A percentile compares a stretch with the other conserved stretches of the same genome.
These are phyloP conservation scores for Chernovozyma sophiae-reginae DNA, from an alignment of 1,139 yeast species.

Conservation along the genomic window DNA sequence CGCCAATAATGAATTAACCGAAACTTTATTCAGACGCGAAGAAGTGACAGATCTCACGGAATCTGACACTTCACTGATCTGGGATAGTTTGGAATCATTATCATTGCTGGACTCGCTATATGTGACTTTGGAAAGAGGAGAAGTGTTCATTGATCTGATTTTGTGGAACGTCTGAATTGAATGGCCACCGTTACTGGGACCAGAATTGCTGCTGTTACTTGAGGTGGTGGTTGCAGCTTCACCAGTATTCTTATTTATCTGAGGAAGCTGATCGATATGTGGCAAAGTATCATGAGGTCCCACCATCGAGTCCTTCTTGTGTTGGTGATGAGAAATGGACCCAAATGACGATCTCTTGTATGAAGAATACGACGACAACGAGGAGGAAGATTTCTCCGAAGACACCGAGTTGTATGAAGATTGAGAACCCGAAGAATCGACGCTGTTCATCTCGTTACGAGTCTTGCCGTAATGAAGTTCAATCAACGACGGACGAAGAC, in stretches of 20 bases:
- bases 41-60: neutral
- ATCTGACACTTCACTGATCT: neutral
- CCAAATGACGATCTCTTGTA: conserved; percentile 24
- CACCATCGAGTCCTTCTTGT: conserved; percentile 19
- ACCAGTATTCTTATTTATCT: neutral
- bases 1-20: conserved; percentile 24
- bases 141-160: conserved; percentile 1
- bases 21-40: conserved; percentile 18
- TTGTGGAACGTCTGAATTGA: neutral
- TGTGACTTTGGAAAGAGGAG: conserved; percentile 2
- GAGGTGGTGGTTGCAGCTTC: neutral
- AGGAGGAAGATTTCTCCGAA: conserved; percentile 23
- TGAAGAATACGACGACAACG: conserved; percentile 30
- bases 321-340: conserved; percentile 13
- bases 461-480: conserved; percentile 29
- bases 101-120: neutral
- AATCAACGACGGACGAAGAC: conserved; percentile 40
- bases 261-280: conserved; percentile 1
- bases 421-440: conserved; percentile 23
- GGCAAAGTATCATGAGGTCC: conserved; percentile 23
- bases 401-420: conserved; percentile 30
- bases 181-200: neutral
- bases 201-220: neutral
- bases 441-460: neutral
- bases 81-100: neutral